Base-by-base conservation (phyloP, 2,329 filamentous ascomycete species). In the Allantophomopsis lycopodina region DNA sequence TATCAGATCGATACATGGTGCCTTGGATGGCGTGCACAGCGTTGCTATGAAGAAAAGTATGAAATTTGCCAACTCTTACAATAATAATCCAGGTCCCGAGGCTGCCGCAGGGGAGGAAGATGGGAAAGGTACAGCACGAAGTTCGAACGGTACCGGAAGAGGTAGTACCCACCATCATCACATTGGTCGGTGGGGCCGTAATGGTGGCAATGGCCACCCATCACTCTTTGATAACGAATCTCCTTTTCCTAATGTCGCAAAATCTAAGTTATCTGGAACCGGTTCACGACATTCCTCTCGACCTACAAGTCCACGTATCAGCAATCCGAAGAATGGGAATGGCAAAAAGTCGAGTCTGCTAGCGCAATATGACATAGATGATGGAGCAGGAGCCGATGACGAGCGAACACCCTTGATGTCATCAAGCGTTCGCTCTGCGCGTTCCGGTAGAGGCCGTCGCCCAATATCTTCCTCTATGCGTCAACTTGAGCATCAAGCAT, bases 41-140 rank as follows among this genome's bases (percentile, higher is more conserved):
- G 66, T 82, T 14, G 72, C 73, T 7, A 74, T 81, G 49, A 95
- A 93, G 63, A 87, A 85, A 64, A 93, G 82, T 60, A 95, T 94
- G 86, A 96, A 95, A 54, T 96, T 96, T 55, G 83, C 84, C 42
- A 34, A 34, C 15, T 77, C 81, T 1, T 85, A 84, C 58, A 78
- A 67, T 47, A 78, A 67, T 47, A 76, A 71, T 46, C 75, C 73
- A 46, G 68, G 64, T 44, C 61, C 66, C 14, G 54, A 57, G n/a
- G 42, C 45, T 5, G 43, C 47, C 28, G 71, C 78, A 37, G 78
- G 71, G 37, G 80, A 87, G 14, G 75, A 80, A 41, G 76, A 79
- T 39, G 79, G 79, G 13, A 73, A 73, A 46, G 75, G 76, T 40
- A 73, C 69, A 16, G 66, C 68, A 13, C 69, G 78, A 42, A 77